Percentiles rank a stretch among this genome's conserved stretches.
Conservation (phyloP, 2,329 filamentous ascomycete genomes). For the Venturia oleaginea region DNA sequence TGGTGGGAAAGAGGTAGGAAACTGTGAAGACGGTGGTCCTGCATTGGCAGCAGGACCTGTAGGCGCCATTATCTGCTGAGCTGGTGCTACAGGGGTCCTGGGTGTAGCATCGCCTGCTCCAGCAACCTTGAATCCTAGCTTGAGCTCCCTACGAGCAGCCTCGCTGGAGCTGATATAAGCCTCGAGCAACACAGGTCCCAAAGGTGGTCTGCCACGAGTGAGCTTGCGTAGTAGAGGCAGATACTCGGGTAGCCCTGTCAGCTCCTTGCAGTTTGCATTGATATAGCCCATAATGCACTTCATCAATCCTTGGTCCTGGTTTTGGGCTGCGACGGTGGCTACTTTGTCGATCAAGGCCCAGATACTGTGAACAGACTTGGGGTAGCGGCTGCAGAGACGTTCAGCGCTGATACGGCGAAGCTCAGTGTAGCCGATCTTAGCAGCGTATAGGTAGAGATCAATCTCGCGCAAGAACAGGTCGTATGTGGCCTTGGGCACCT, state of each 20-base stretch:
- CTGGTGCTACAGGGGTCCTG: neutral
- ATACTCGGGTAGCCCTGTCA: conserved; percentile 11
- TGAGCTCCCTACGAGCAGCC: conserved; percentile 9
- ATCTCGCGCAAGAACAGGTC: conserved; percentile 12
- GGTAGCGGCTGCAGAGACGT: conserved; percentile 12
- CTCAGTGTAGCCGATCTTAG: conserved; percentile 11
- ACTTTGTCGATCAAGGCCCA: conserved; percentile 11
- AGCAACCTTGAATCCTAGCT: neutral
- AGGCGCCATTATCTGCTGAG: neutral
- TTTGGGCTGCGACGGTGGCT: neutral
- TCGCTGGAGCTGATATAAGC: conserved; percentile 13
- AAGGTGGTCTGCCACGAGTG: conserved; percentile 6
- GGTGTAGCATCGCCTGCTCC: neutral
- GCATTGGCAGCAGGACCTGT: neutral
- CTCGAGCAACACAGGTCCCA: conserved; percentile 13
- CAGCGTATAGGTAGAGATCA: conserved; percentile 11
- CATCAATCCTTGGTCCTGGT: conserved; percentile 9
- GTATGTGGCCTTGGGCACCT: conserved; percentile 8
- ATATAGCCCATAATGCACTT: conserved; percentile 8
- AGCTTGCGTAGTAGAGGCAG: conserved; percentile 11
- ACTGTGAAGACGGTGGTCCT: neutral
- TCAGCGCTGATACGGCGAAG: conserved; percentile 8
- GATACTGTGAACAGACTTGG: conserved; percentile 9
- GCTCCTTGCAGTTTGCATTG: conserved; percentile 11
- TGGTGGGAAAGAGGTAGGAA: conserved; percentile 4